Evolutionary conservation across 495 filamentous ascomycete genomes (phyloP).

Genomic region (Glarea lozoyensis): DNA sequence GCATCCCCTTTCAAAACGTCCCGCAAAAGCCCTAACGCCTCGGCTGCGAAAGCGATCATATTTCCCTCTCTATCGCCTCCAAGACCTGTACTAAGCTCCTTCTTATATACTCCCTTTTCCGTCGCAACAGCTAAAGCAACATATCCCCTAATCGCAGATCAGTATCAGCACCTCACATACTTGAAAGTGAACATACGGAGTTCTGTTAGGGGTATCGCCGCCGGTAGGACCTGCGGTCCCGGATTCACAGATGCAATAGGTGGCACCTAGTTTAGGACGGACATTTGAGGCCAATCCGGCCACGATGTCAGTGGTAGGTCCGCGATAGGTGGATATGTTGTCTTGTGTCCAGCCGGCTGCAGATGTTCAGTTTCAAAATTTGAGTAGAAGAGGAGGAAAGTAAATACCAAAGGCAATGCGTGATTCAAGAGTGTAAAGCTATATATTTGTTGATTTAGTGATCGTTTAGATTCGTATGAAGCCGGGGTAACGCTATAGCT

Average conservation of each 20-base stretch:
- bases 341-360: conserved; percentile 48
- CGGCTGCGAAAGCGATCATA: conserved; percentile 53
- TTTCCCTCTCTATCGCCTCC: conserved; percentile 44
- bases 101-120: conserved; percentile 36
- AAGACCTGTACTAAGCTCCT: conserved; percentile 44
- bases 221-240: conserved; percentile 56
- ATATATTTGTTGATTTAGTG: background rate
- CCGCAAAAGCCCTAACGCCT: conserved; percentile 43
- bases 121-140: conserved; percentile 48
- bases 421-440: conserved; percentile 53
- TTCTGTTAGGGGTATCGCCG: conserved; percentile 45
- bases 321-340: conserved; percentile 39
- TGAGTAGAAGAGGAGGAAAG: background rate
- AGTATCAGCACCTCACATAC: too few species aligned
- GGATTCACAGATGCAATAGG: conserved; percentile 49
- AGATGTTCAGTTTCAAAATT: background rate
- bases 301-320: conserved; percentile 49
- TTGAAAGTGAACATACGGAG: conserved; percentile 43
- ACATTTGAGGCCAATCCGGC: conserved; percentile 45
- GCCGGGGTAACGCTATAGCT: too few species aligned
- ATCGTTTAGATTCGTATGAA: conserved; percentile 1
- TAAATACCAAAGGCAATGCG: conserved; percentile 39
- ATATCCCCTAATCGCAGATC: conserved; percentile 45
- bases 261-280: conserved; percentile 38
- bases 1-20: conserved; percentile 45